Evolutionary conservation across 148 eudicot species (phyloP), one percentile per base, ranked within the genome.

Genomic region (Spergularia bocconei): DNA sequence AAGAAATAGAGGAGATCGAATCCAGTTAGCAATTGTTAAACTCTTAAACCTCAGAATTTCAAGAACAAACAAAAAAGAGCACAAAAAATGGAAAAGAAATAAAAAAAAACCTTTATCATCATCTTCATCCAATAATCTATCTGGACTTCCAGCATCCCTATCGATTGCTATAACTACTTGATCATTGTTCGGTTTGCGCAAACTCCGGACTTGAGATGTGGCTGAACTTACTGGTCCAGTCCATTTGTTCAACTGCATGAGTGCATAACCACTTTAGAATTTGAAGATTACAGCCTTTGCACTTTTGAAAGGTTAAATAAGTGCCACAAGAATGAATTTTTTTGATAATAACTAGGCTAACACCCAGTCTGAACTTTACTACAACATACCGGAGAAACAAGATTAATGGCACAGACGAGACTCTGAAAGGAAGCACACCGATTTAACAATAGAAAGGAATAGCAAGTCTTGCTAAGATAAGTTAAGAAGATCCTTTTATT

Each of bases 81-180:
- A 69, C 11, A 15, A 29, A 69, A 25, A 29, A 8, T 47, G 60
- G 33, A 61, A 29, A 29, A 29, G 17, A 47, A 70, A 67, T n/a
- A 58, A 17, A 65, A 19, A 53, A 75, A 76, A 78, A 92, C 99
- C 93, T 87, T 95, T 95, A 84, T 95, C 99, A 65, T 95, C 99
- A 66, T 95, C 97, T 75, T 92, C 98, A 64, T 92, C 91, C 69
- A 88, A 91, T 73, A 87, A 85, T 75, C 85, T 79, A 62, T 77
- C 83, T 48, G 84, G 82, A 78, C 76, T 78, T 78, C 67, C 88
- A 41, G 86, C 67, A 76, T 89, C 89, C 78, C 87, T 41, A 80
- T 95, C 97, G 75, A 95, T 86, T 63, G 97, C 91, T 78, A 95
- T 83, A 25, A 93, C 84, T 78, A 95, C 96, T 77, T 92, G 99